phyloP scores from a whole-genome alignment of 257 asterid genomes.

The Linaria vulgaris region DNA sequence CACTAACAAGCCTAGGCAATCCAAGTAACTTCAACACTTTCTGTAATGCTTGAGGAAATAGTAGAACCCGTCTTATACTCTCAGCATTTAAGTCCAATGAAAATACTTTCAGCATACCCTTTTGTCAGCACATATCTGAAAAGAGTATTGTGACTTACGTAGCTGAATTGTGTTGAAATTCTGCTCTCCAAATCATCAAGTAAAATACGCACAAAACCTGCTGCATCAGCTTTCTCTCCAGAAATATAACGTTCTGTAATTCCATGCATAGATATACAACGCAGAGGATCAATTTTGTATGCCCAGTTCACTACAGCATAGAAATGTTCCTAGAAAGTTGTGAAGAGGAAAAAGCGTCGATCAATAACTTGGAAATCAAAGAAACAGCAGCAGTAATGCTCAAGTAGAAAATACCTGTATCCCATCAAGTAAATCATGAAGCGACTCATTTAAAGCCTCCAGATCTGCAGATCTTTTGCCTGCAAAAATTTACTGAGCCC shows the following conservation, averaged over 20 bases:
- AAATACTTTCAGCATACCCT: constrained; percentile 6
- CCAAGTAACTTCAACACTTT: not conserved
- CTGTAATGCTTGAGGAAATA: not conserved
- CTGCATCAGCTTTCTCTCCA: constrained; percentile 87
- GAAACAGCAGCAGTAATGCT: constrained; percentile 22
- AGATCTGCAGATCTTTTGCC: constrained; percentile 61
- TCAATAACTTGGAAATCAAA: constrained; percentile 20
- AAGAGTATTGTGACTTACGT: constrained; percentile 51
- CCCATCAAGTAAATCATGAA: constrained; percentile 93
- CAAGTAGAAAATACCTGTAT: constrained; percentile 56
- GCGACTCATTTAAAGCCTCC: constrained; percentile 78
- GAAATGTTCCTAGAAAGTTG: constrained; percentile 75
- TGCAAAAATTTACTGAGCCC: constrained; percentile 33
- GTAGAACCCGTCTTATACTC: constrained; percentile 1
- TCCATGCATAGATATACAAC: constrained; percentile 98
- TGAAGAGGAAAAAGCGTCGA: constrained; percentile 17
- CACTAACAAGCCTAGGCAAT: constrained; percentile 16
- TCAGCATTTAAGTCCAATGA: constrained; percentile 3
- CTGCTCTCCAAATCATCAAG: constrained; percentile 93
- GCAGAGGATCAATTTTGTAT: constrained; percentile 91
- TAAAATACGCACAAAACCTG: constrained; percentile 84
- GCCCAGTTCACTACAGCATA: constrained; percentile 98
- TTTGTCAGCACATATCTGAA: constrained; percentile 2
- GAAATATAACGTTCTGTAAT: constrained; percentile 89
- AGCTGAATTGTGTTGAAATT: constrained; percentile 73